Percentiles rank a stretch among this genome's conserved stretches.
phyloP scores from a whole-genome alignment of 495 filamentous ascomycete species.

The Trichoderma asperelloides region DNA sequence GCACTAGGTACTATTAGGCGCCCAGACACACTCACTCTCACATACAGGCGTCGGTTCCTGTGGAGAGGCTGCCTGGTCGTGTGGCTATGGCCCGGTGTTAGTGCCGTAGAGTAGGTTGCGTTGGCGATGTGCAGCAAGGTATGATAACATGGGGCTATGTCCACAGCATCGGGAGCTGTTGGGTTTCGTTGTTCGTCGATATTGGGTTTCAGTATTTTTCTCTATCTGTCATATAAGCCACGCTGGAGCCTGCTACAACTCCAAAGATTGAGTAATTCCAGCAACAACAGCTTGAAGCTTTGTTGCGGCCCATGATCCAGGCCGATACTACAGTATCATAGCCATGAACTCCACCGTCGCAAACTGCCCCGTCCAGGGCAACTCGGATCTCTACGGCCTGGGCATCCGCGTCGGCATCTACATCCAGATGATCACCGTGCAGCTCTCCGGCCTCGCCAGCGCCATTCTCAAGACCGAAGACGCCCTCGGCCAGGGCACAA shows the following conservation, averaged over 20 bases:
- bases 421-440: constrained; percentile 24
- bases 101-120: background rate
- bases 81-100: background rate
- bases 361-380: constrained; percentile 19
- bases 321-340: background rate
- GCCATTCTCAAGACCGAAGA: constrained; percentile 11
- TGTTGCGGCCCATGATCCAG: background rate
- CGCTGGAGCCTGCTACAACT: too few relatives aligned
- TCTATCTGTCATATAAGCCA: too few relatives aligned
- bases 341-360: background rate
- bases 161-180: background rate
- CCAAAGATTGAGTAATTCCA: too few relatives aligned
- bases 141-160: too few relatives aligned
- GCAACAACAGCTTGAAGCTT: background rate
- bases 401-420: constrained; percentile 33
- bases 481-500: constrained; percentile 10
- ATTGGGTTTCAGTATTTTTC: too few relatives aligned
- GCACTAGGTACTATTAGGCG: background rate
- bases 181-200: background rate
- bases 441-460: constrained; percentile 11
- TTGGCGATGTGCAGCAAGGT: background rate
- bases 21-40: background rate
- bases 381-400: constrained; percentile 31
- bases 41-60: constrained; percentile 3
- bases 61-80: background rate